Conservation (phyloP, 169 alveolate species). For the Sarcocystis neurona region DNA sequence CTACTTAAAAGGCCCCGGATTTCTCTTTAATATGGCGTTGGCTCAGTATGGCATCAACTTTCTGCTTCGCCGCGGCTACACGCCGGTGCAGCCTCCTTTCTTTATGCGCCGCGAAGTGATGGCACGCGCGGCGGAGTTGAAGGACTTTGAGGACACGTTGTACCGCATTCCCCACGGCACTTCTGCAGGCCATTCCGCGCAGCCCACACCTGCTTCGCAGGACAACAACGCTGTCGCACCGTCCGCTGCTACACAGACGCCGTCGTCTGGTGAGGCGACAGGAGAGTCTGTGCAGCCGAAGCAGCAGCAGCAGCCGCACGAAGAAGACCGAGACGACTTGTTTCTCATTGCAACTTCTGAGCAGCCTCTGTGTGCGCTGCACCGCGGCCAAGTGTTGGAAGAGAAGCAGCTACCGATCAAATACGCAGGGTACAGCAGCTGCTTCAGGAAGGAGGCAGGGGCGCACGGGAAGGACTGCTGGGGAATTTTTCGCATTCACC, state of each 20-base stretch:
- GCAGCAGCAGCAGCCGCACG: conserved; percentile 18
- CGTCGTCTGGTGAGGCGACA: conserved; percentile 20
- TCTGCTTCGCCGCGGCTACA: conserved; percentile 90
- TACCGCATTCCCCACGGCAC: conserved; percentile 78
- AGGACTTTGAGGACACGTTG: conserved; percentile 96
- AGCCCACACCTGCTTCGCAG: background rate
- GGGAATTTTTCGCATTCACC: conserved; percentile 99
- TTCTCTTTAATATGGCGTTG: conserved; percentile 95
- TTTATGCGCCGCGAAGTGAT: conserved; percentile 93
- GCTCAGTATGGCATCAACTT: conserved; percentile 91
- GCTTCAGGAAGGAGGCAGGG: conserved; percentile 99
- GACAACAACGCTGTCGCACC: background rate
- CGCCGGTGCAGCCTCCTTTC: conserved; percentile 98
- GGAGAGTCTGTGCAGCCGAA: conserved; percentile 22
- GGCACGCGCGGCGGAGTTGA: conserved; percentile 96
- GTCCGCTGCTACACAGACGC: background rate
- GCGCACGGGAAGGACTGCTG: conserved; percentile 98
- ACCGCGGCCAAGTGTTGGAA: conserved; percentile 80
- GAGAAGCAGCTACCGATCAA: conserved; percentile 85
- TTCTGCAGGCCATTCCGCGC: background rate
- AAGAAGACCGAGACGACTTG: conserved; percentile 76
- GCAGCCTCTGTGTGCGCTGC: conserved; percentile 98
- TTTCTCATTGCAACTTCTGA: conserved; percentile 99
- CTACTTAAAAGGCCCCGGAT: conserved; percentile 95
- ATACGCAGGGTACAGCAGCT: conserved; percentile 96